Evolutionary conservation across 2,329 filamentous ascomycete species (phyloP), one percentile per base, ranked within the genome.

Genomic region (Colletotrichum euphorbiae): DNA sequence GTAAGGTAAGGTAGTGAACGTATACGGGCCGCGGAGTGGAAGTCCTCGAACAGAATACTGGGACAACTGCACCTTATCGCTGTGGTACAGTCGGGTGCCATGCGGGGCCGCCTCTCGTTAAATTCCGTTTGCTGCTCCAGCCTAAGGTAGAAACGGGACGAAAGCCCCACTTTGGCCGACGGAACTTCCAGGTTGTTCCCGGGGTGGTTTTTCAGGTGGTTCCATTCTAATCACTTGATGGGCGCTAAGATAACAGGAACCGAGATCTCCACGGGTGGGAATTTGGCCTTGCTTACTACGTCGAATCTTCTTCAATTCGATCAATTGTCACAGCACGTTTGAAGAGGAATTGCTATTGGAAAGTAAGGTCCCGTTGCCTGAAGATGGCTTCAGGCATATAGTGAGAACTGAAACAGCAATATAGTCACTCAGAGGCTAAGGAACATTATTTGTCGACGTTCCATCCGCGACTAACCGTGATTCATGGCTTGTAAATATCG

Each of bases 91-190:
- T 58, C 4, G 45, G 42, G 33, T 40, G 54, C 45, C 9, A 12
- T 38, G 33, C n/a, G n/a, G n/a, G n/a, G 54, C 60, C 52, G 45
- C 40, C 48, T 58, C 33, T 54, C 51, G 21, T 33, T 54, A 56
- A 43, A 56, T 43, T 56, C 52, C 21, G 52, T 56, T 31, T 31
- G 33, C 24, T 56, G 19, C n/a, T 13, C 24, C 48, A n/a, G n/a
- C n/a, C n/a, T n/a, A n/a, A 15, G 28, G 19, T 15, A 19, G n/a
- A 15, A 3, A 28, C 36, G 52, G 52, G 19, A 56, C 51, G 51
- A 17, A 54, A 56, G 52, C 52, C 52, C 52, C 52, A 43, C 52
- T 24, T 40, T 28, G 21, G 9, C 52, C 36, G 36, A 56, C 52
- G 52, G 52, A 40, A 42, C 28, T 24, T n/a, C n/a, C n/a, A n/a